Conservation (phyloP, 1,284 basidiomycete genomes). For the Malassezia restricta region DNA sequence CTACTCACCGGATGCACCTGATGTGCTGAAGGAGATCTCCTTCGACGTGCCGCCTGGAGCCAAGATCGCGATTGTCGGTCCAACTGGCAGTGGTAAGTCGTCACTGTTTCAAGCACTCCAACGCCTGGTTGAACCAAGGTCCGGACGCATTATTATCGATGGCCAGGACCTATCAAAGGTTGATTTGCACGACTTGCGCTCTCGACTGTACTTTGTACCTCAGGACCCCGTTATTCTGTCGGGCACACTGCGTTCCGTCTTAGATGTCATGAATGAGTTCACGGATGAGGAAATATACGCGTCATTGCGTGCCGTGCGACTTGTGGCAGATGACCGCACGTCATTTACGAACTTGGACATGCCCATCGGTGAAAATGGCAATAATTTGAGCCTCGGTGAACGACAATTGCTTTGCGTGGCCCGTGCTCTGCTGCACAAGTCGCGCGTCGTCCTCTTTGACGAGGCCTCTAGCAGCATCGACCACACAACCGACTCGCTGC, state of each 20-base stretch:
- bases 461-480: conserved; percentile 43
- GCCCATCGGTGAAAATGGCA: conserved; percentile 36
- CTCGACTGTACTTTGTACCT: conserved; percentile 51
- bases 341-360: conserved; percentile 19
- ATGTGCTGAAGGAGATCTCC: conserved; percentile 49
- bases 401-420: conserved; percentile 41
- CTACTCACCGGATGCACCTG: conserved; percentile 50
- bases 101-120: conserved; percentile 34
- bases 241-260: conserved; percentile 28
- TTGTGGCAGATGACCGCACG: background rate
- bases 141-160: conserved; percentile 29
- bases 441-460: conserved; percentile 42
- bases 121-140: conserved; percentile 28
- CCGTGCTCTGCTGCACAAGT: conserved; percentile 29
- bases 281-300: conserved; percentile 21
- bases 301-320: conserved; percentile 12
- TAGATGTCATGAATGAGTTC: conserved; percentile 32
- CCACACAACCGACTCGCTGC: conserved; percentile 44
- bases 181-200: conserved; percentile 49
- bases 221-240: conserved; percentile 38
- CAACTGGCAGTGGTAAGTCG: conserved; percentile 49
- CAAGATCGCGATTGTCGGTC: conserved; percentile 74
- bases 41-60: conserved; percentile 55
- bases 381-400: conserved; percentile 40
- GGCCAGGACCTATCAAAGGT: conserved; percentile 49